Conservation (phyloP, 1,139 yeast genomes). For the Pneumocystis wakefieldiae region DNA sequence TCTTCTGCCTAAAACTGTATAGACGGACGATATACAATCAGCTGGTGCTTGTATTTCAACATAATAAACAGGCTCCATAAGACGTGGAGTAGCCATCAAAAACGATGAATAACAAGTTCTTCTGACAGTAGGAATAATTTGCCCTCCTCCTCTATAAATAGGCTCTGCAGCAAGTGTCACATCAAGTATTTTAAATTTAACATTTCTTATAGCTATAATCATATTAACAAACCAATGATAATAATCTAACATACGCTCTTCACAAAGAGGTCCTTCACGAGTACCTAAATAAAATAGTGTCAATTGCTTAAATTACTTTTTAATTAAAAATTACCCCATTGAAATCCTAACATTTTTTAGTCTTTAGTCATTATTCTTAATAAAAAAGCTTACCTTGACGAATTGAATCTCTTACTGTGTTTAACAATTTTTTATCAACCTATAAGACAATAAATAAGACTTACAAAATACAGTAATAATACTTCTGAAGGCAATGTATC, state of each 20-base stretch:
- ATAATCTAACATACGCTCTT: constrained; percentile 33
- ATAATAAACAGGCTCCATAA: constrained; percentile 73
- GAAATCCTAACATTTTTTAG: neutral
- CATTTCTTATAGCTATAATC: constrained; percentile 38
- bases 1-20: constrained; percentile 42
- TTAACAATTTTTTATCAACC: constrained; percentile 39
- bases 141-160: constrained; percentile 46
- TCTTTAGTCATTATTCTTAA: neutral
- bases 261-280: constrained; percentile 81
- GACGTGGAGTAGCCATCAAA: constrained; percentile 59
- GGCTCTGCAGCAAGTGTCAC: constrained; percentile 37
- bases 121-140: constrained; percentile 67
- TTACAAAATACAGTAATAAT: neutral
- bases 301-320: neutral
- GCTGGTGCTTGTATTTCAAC: constrained; percentile 44
- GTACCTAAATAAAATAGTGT: constrained; percentile 54
- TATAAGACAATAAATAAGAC: neutral
- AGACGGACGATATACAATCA: constrained; percentile 33
- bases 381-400: constrained; percentile 36
- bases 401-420: constrained; percentile 38
- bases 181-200: constrained; percentile 58
- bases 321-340: neutral
- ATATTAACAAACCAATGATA: neutral
- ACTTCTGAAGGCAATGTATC: constrained; percentile 62
- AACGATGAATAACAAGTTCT: constrained; percentile 76